Evolutionary conservation across 331 rosid species (phyloP), one percentile per base, ranked within the genome.

Genomic region (Acacia concinna): DNA sequence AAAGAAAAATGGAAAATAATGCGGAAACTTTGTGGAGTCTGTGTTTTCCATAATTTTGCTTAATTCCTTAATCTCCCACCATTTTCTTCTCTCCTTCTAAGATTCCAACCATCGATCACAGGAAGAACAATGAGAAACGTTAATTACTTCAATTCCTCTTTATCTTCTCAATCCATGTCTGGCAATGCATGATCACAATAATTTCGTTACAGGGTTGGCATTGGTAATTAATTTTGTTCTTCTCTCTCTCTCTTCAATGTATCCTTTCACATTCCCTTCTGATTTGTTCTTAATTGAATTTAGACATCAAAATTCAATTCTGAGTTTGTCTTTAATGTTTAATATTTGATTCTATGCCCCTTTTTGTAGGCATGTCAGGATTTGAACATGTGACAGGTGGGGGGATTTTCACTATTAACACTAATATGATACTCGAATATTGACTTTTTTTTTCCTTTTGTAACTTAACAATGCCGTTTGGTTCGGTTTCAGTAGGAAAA

Each of bases 171-270:
- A 75, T 21, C 31, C 52, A 28, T 4, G 52, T 69, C 21, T 71
- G 72, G 68, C 69, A 43, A 18, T 46, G 67, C n/a, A 43, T 63
- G 73, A 54, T 17, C 41, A 20, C 82, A 70, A 34, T 27, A 59
- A 34, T 56, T 49, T 80, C 68, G 70, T 57, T 77, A 75, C 13
- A 73, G 64, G 69, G 9, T 43, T 68, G 43, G 59, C 68, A 60
- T 51, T 17, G 87, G 89, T 83, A 80, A 77, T 31, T 46, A 80
- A 73, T 30, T 46, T 80, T 54, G 49, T 44, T 35, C 68, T 37
- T 74, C 44, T 7, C 7, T 23, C 14, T 28, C 23, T 35, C 1
- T 14, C 8, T 6, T 54, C 4, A 27, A 4, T 25, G 2, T 23
- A 37, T 56, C 27, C 54, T 57, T 56, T 0, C 9, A 31, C 21